phyloP scores from a whole-genome alignment of 768 basidiomycete genomes.

The Rhizopogon sp. region DNA sequence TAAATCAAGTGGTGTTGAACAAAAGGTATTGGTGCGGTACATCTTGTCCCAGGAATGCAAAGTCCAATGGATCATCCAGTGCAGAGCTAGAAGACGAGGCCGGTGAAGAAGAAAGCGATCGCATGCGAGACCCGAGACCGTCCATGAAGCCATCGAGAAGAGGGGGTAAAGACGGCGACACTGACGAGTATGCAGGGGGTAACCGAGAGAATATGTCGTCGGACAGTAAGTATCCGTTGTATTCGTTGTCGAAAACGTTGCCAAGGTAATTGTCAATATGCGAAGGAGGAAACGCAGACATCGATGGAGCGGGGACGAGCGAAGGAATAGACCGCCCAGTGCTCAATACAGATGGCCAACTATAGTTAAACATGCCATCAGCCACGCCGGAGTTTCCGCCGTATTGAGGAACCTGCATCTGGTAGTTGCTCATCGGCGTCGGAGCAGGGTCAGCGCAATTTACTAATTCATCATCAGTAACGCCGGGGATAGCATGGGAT shows the following conservation, averaged over 20 bases:
- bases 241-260: not conserved
- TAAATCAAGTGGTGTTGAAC: constrained; percentile 15
- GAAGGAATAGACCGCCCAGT: not conserved
- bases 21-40: constrained; percentile 9
- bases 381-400: not conserved
- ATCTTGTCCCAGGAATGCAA: constrained; percentile 4
- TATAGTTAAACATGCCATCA: not conserved
- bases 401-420: not conserved
- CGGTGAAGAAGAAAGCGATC: constrained; percentile 19
- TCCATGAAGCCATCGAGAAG: not conserved
- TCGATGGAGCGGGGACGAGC: not conserved
- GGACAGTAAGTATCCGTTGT: not conserved
- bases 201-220: not conserved
- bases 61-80: constrained; percentile 10
- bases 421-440: not conserved
- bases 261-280: not conserved
- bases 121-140: not conserved
- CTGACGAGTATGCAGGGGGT: not conserved
- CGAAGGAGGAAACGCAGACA: not conserved
- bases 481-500: not conserved
- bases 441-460: not conserved
- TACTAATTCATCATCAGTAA: not conserved
- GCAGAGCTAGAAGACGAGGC: constrained; percentile 18
- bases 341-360: not conserved
- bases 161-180: not conserved